Percentiles rank a stretch among this genome's conserved stretches.
Conservation (phyloP, 1,284 basidiomycete species). For the Moniliella sp. region DNA sequence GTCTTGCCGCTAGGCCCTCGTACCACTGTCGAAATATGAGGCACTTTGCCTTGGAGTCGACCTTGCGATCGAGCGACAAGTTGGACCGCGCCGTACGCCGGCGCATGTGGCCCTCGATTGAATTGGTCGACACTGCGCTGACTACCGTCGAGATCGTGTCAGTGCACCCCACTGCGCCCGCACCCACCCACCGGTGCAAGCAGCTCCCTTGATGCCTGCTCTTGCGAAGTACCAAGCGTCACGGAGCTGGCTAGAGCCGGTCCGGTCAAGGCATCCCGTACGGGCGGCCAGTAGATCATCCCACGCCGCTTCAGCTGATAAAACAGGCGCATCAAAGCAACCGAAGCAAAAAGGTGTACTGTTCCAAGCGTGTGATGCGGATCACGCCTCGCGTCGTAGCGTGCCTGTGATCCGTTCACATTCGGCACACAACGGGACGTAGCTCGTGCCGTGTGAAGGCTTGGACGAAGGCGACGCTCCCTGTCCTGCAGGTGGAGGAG, state of each 20-base stretch:
- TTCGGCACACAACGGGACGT: too few relatives aligned
- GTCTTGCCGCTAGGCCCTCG: slow-evolving; percentile 77
- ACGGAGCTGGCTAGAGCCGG: neutral
- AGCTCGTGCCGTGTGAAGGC: too few relatives aligned
- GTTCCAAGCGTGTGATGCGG: slow-evolving; percentile 75
- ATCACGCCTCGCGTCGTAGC: slow-evolving; percentile 47
- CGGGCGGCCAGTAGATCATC: slow-evolving; percentile 51
- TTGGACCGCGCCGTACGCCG: too few relatives aligned
- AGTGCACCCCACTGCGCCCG: too few relatives aligned
- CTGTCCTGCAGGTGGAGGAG: too few relatives aligned
- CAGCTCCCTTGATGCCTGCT: neutral
- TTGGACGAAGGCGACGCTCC: too few relatives aligned
- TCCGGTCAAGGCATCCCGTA: neutral
- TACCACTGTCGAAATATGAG: slow-evolving; percentile 80
- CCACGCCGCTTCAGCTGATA: slow-evolving; percentile 74
- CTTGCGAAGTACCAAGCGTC: neutral
- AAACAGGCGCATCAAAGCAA: slow-evolving; percentile 75
- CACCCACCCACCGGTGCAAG: too few relatives aligned
- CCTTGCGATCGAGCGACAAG: slow-evolving; percentile 77
- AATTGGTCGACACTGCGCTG: slow-evolving; percentile 60
- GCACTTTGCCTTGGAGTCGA: slow-evolving; percentile 75
- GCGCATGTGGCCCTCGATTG: too few relatives aligned
- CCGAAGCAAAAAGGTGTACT: slow-evolving; percentile 93
- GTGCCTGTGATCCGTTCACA: slow-evolving; percentile 48
- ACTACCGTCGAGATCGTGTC: slow-evolving; percentile 72